Conservation (phyloP, 108 stramenopile species). For the Fragilaria crotonensis region DNA sequence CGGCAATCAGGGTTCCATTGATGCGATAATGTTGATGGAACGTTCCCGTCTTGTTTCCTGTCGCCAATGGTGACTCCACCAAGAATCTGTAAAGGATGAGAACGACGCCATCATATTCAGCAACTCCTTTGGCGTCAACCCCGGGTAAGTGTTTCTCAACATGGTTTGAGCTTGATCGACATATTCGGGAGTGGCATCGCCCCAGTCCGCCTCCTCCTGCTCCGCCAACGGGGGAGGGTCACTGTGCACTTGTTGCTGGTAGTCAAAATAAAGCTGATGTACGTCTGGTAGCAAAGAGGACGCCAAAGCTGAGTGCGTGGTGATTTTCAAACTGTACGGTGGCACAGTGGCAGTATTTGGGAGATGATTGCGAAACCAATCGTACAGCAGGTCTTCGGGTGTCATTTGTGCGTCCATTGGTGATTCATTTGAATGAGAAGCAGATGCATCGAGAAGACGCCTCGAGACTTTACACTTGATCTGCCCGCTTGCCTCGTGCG, state of each 20-base stretch:
- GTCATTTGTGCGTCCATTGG: background rate
- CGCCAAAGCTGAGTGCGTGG: slow-evolving; percentile 57
- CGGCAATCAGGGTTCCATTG: slow-evolving; percentile 74
- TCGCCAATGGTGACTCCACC: slow-evolving; percentile 62
- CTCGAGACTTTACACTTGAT: slow-evolving; percentile 7
- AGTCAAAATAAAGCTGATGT: slow-evolving; percentile 52
- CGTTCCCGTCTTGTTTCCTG: slow-evolving; percentile 40
- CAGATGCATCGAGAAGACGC: background rate
- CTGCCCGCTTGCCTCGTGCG: slow-evolving; percentile 39
- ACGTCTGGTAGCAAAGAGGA: slow-evolving; percentile 69
- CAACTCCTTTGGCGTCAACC: background rate
- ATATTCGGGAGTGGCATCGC: slow-evolving; percentile 33
- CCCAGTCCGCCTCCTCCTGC: slow-evolving; percentile 19
- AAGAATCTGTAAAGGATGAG: slow-evolving; percentile 53
- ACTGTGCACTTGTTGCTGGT: slow-evolving; percentile 63
- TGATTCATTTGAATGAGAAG: background rate
- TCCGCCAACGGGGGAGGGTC: slow-evolving; percentile 61
- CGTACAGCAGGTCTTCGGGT: slow-evolving; percentile 20
- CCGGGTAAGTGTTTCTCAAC: background rate
- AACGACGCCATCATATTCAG: background rate
- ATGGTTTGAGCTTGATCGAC: slow-evolving; percentile 13
- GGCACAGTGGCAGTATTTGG: background rate
- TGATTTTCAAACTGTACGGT: slow-evolving; percentile 33
- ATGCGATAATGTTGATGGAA: slow-evolving; percentile 91
- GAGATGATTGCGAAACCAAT: slow-evolving; percentile 20